Base-by-base conservation (phyloP, 495 filamentous ascomycete genomes). In the Annulohypoxylon stygium region DNA sequence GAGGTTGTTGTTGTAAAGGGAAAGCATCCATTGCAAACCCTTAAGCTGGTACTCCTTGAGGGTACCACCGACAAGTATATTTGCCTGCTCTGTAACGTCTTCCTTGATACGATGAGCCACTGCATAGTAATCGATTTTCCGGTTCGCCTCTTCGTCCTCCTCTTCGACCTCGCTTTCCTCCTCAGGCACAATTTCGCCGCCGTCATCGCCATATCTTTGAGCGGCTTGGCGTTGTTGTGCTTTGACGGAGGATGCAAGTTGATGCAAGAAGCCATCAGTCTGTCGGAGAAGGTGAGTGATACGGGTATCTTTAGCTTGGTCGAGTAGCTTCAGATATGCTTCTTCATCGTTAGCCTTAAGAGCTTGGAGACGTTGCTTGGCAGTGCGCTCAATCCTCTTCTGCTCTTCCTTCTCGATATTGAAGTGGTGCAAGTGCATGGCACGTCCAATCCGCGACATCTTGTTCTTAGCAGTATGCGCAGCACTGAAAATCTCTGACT, bases 21-120 rank as follows among this genome's bases (percentile, higher is more conserved):
- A 99, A 62, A 98, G 89, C 96, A 99, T 98, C 96, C 96, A 99
- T 80, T 99, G 96, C 68, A 99, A 81, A 83, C 96, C 96, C 88
- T 97, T 98, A 80, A 99, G 48, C 82, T 99, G 96, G 82, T 99
- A 99, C 78, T 99, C 96, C 81, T 99, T 99, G 53, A 99, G 85
- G 2, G 86, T 91, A 75, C 96, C 96, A 70, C 96, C 96, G 67
- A 97, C 92, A 61, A 99, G 88, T 45, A 97, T 96, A 16, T 72
- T 75, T 7, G 96, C 94, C 76, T 99, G 96, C 55, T 83, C 84
- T 3, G 87, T 91, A 65, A 99, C 90, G 60, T 94, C 92, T 83
- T 99, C 96, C 80, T 94, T 93, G 82, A 97, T 90, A 67, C 93
- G 92, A 85, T 99, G 96, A 70, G 96, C 96, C 67, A 99, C 95